Evolutionary conservation across 148 eudicot species (phyloP).

Genomic region (Diospyros lotus): DNA sequence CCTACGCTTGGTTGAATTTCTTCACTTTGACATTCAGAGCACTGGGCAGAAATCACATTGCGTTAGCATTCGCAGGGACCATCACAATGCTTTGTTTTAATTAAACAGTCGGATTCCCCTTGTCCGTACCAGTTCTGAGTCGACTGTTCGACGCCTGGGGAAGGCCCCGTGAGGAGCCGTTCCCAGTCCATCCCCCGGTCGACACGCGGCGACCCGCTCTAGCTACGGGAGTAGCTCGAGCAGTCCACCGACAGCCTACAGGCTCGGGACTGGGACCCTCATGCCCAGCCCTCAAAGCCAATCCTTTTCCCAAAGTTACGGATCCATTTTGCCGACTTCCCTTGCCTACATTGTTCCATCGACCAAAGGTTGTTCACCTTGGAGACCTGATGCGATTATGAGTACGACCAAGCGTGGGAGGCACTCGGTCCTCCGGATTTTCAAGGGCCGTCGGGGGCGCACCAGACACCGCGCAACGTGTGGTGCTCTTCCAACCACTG

Average conservation of each 20-base stretch:
- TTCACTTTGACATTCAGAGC: no score
- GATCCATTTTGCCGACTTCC: slow-evolving; percentile 8
- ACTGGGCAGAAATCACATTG: no score
- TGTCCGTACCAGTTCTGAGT: no score
- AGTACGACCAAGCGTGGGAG: slow-evolving; percentile 1
- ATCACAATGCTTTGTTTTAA: no score
- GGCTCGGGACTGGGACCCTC: slow-evolving; percentile 8
- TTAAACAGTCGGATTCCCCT: no score
- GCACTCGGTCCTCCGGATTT: slow-evolving; percentile 5
- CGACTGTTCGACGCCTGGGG: no score
- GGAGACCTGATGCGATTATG: slow-evolving; percentile 8
- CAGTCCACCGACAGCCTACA: slow-evolving; percentile 14
- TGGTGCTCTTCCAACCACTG: background rate
- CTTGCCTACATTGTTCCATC: slow-evolving; percentile 8
- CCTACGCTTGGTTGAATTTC: no score
- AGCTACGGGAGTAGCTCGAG: slow-evolving; percentile 20
- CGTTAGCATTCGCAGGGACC: no score
- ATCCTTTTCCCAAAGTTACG: slow-evolving; percentile 7
- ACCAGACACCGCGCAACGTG: background rate
- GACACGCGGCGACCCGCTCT: slow-evolving; percentile 30
- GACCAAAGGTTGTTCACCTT: slow-evolving; percentile 4
- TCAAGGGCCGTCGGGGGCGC: background rate
- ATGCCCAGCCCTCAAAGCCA: slow-evolving; percentile 8
- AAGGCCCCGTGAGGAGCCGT: background rate
- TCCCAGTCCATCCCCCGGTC: slow-evolving; percentile 34